These are phyloP conservation scores for Peziza echinospora DNA, from an alignment of 495 filamentous ascomycete species.

Conservation along the genomic window DNA sequence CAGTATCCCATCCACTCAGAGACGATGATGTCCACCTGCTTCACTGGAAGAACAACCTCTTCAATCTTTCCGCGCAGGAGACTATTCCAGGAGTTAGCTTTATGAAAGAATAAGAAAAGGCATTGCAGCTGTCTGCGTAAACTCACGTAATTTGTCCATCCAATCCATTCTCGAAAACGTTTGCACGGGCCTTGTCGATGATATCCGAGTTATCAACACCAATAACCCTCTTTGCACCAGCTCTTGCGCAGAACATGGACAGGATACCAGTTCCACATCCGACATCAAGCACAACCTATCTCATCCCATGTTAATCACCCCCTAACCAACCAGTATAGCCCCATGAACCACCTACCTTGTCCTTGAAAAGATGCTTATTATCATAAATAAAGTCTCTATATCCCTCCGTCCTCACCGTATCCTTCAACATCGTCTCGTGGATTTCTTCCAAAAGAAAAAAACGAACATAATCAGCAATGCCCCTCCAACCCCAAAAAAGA, in stretches of 20 bases:
- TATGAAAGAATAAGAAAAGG: neutral
- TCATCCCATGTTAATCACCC: neutral
- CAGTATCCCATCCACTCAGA: conserved; percentile 98
- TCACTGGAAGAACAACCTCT: conserved; percentile 58
- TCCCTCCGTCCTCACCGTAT: conserved; percentile 41
- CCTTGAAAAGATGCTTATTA: conserved; percentile 76
- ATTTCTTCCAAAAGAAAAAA: no score
- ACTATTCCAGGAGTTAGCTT: conserved; percentile 5
- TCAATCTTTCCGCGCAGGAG: conserved; percentile 77
- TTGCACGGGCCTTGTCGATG: conserved; percentile 69
- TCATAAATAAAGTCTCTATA: conserved; percentile 54
- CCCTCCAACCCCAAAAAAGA: neutral
- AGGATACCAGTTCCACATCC: conserved; percentile 85
- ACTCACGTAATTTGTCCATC: conserved; percentile 52
- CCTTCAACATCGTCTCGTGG: conserved; percentile 82
- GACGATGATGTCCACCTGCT: conserved; percentile 81
- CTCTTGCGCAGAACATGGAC: conserved; percentile 82
- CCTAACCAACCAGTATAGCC: neutral
- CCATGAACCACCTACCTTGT: conserved; percentile 28
- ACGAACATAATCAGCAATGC: conserved; percentile 24
- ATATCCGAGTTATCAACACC: conserved; percentile 88
- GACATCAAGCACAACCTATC: conserved; percentile 57
- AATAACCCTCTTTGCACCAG: conserved; percentile 75
- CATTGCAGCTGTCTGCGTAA: neutral
- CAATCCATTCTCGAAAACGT: conserved; percentile 61